Evolutionary conservation across 495 filamentous ascomycete species (phyloP).

Genomic region (Penicillium soppii): DNA sequence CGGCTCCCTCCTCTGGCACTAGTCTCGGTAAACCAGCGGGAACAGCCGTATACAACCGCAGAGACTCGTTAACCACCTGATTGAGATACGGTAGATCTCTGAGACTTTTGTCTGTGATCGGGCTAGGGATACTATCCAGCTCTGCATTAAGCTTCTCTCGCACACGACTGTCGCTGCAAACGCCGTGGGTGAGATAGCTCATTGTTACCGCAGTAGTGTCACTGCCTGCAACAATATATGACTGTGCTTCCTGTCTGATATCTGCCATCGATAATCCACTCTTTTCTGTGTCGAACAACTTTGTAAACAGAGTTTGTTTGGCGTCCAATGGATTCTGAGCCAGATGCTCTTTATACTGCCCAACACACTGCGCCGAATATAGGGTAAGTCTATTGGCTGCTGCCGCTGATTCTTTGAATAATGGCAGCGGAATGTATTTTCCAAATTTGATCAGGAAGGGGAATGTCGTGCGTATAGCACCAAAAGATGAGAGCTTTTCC

Average conservation of each 20-base stretch:
- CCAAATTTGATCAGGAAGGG: slow-evolving; percentile 25
- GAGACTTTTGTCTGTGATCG: slow-evolving; percentile 34
- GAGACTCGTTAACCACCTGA: slow-evolving; percentile 45
- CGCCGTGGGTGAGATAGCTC: slow-evolving; percentile 41
- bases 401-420: slow-evolving; percentile 36
- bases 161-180: slow-evolving; percentile 30
- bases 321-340: slow-evolving; percentile 33
- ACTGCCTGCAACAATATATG: slow-evolving; percentile 51
- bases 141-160: slow-evolving; percentile 42
- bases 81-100: slow-evolving; percentile 41
- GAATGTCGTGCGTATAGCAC: slow-evolving; percentile 34
- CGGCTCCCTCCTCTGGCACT: slow-evolving; percentile 27
- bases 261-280: slow-evolving; percentile 38
- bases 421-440: slow-evolving; percentile 12
- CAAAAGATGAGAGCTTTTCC: slow-evolving; percentile 25
- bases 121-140: slow-evolving; percentile 31
- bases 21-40: slow-evolving; percentile 42
- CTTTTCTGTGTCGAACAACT: slow-evolving; percentile 38
- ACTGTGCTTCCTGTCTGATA: slow-evolving; percentile 39
- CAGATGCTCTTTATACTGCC: slow-evolving; percentile 40
- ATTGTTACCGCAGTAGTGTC: slow-evolving; percentile 50
- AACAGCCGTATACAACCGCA: slow-evolving; percentile 54
- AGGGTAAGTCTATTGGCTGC: slow-evolving; percentile 46
- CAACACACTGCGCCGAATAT: slow-evolving; percentile 40
- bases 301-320: slow-evolving; percentile 48